A percentile compares a stretch with the other conserved stretches of the same genome.
phyloP scores from a whole-genome alignment of 768 basidiomycete genomes.

The Hypholoma sublateritium region DNA sequence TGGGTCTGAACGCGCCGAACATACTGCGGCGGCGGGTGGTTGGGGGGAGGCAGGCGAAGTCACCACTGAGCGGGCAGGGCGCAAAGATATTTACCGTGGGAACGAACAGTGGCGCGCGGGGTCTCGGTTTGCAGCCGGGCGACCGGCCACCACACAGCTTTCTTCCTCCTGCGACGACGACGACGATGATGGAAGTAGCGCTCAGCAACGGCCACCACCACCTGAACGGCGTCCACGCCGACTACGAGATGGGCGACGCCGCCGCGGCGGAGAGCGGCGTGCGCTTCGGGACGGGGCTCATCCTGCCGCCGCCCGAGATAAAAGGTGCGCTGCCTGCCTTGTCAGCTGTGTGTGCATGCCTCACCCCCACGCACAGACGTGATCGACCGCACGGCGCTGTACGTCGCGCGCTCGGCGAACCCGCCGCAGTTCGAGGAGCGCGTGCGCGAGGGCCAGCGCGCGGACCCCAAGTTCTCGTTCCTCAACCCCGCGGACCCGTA shows the following conservation, averaged over 20 bases:
- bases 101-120: constrained; percentile 16
- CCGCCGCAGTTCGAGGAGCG: constrained; percentile 94
- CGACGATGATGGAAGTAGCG: constrained; percentile 48
- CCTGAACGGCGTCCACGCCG: constrained; percentile 36
- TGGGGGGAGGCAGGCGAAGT: background rate
- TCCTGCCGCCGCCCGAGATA: constrained; percentile 95
- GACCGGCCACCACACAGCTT: background rate
- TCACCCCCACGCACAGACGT: constrained; percentile 55
- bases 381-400: constrained; percentile 91
- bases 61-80: constrained; percentile 2
- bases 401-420: constrained; percentile 92
- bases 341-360: background rate
- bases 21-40: constrained; percentile 37
- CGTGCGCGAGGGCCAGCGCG: constrained; percentile 93
- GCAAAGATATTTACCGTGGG: constrained; percentile 31
- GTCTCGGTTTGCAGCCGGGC: constrained; percentile 1
- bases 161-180: constrained; percentile 16
- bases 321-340: constrained; percentile 63
- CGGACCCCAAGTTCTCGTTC: constrained; percentile 98
- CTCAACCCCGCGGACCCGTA: constrained; percentile 96
- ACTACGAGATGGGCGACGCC: constrained; percentile 38
- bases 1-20: constrained; percentile 86
- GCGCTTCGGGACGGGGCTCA: constrained; percentile 81
- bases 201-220: constrained; percentile 39
- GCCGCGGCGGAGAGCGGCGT: constrained; percentile 26